Evolutionary conservation across 768 basidiomycete species (phyloP).

Genomic region (Boletus pseudo-olivaceus): DNA sequence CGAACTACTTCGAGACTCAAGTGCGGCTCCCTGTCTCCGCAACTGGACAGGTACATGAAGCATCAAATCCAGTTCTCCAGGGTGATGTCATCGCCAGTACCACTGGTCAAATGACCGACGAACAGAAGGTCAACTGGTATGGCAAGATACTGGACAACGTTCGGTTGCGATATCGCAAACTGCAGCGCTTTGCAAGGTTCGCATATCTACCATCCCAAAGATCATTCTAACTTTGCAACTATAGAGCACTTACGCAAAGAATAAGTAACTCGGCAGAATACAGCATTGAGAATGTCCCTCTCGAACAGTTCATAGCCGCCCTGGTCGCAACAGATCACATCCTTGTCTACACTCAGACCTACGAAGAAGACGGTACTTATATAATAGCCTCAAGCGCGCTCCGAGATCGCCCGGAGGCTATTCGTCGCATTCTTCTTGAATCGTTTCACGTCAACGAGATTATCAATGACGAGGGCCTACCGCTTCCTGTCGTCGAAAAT

Average conservation of each 20-base stretch:
- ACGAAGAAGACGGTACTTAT: conserved; percentile 90
- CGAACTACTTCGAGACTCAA: conserved; percentile 93
- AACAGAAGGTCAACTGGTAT: conserved; percentile 87
- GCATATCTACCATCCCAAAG: background rate
- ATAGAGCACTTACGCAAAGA: conserved; percentile 70
- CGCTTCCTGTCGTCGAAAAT: conserved; percentile 39
- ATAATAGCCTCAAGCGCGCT: conserved; percentile 79
- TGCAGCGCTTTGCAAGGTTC: conserved; percentile 89
- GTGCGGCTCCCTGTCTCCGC: conserved; percentile 66
- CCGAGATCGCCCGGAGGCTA: conserved; percentile 69
- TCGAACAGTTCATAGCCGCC: conserved; percentile 76
- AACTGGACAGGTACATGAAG: conserved; percentile 28
- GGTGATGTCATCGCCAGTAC: conserved; percentile 38
- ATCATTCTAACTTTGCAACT: conserved; percentile 4
- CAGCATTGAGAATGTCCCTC: conserved; percentile 64
- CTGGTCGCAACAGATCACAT: conserved; percentile 86
- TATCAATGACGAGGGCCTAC: conserved; percentile 45
- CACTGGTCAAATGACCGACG: conserved; percentile 59
- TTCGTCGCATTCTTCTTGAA: conserved; percentile 77
- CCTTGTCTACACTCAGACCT: conserved; percentile 84
- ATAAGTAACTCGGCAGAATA: conserved; percentile 96
- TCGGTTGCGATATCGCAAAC: conserved; percentile 84
- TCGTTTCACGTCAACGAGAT: conserved; percentile 78
- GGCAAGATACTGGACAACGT: conserved; percentile 92
- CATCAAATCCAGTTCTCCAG: conserved; percentile 34